Evolutionary conservation across 2,329 filamentous ascomycete genomes (phyloP).

Genomic region (Ophiobolus disseminans): DNA sequence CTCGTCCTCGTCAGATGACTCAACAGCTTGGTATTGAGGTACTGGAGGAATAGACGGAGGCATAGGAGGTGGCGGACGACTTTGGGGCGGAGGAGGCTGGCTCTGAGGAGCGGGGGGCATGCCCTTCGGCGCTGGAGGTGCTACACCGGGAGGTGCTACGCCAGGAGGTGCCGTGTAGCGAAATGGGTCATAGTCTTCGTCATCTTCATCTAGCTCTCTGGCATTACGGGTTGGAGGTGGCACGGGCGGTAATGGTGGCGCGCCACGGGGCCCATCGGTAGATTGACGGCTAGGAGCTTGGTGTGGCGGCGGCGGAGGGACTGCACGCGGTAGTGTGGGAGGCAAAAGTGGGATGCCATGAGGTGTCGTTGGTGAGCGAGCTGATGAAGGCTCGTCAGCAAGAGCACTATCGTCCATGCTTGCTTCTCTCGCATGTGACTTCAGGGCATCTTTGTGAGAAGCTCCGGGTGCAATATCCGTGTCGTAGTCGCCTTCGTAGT

Average conservation of each 20-base stretch:
- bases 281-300: slow-evolving; percentile 66
- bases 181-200: slow-evolving; percentile 75
- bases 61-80: slow-evolving; percentile 37
- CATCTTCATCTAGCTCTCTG: slow-evolving; percentile 38
- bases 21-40: slow-evolving; percentile 33
- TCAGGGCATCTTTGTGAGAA: slow-evolving; percentile 92
- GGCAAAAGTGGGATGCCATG: slow-evolving; percentile 45
- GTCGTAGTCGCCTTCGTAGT: slow-evolving; percentile 98
- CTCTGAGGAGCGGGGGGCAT: too few relatives aligned
- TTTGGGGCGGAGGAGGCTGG: slow-evolving; percentile 43
- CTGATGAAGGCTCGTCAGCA: slow-evolving; percentile 60
- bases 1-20: slow-evolving; percentile 47
- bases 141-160: slow-evolving; percentile 38
- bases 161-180: slow-evolving; percentile 51
- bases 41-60: slow-evolving; percentile 44
- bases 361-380: slow-evolving; percentile 49
- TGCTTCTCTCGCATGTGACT: slow-evolving; percentile 77
- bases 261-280: slow-evolving; percentile 70
- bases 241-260: slow-evolving; percentile 70
- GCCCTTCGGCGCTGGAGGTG: slow-evolving; percentile 49
- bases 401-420: slow-evolving; percentile 72
- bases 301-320: slow-evolving; percentile 66
- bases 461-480: slow-evolving; percentile 94
- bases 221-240: slow-evolving; percentile 68
- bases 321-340: slow-evolving; percentile 49